phyloP scores from a whole-genome alignment of 352 stramenopile genomes.

The Pythium brachiatum region DNA sequence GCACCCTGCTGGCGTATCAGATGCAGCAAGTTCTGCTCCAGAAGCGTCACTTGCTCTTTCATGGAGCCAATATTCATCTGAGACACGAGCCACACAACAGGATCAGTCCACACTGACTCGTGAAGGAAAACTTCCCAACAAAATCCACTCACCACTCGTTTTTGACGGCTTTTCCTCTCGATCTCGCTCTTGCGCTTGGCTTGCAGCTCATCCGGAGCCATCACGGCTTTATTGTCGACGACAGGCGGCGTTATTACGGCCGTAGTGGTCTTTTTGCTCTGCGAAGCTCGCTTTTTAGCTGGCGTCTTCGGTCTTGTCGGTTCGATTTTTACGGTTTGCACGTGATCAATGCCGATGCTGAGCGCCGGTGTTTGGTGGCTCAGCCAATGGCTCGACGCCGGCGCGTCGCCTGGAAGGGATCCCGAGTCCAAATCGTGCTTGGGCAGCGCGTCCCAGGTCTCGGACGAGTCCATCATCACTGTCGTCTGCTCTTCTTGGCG shows the following conservation, averaged over 20 bases:
- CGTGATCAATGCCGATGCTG: neutral
- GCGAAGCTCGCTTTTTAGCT: neutral
- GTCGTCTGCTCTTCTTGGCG: neutral
- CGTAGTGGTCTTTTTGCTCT: neutral
- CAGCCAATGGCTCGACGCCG: neutral
- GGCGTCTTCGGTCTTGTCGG: neutral
- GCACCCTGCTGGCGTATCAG: neutral
- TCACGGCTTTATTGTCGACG: neutral
- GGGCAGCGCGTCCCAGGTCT: neutral
- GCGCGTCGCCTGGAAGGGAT: neutral
- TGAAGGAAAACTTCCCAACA: neutral
- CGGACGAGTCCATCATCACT: neutral
- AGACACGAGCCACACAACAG: neutral
- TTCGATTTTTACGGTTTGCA: neutral
- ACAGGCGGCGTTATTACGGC: neutral
- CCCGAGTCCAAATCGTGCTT: neutral
- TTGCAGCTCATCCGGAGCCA: neutral
- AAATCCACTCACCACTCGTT: conserved; percentile 7
- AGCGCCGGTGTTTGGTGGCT: neutral
- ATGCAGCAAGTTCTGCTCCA: conserved; percentile 13
- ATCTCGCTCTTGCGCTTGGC: conserved; percentile 24
- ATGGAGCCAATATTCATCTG: conserved; percentile 18
- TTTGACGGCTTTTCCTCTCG: conserved; percentile 16
- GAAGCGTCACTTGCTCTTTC: conserved; percentile 4
- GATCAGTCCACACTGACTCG: neutral